Percentiles rank a stretch among this genome's conserved stretches.
Conservation (phyloP, 345 rosid genomes). For the Conringia planisiliqua region DNA sequence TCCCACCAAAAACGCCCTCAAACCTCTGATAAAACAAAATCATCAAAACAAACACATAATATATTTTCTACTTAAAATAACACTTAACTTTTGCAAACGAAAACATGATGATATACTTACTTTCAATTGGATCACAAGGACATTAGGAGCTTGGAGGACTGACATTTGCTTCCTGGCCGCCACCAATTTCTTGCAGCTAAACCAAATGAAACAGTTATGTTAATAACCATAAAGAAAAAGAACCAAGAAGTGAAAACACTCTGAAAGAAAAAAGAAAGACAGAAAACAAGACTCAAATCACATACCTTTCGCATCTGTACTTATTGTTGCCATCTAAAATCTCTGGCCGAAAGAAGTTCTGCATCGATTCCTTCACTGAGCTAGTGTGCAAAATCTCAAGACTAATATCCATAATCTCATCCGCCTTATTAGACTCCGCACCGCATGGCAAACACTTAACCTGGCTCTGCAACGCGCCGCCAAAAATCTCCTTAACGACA, state of each 20-base stretch:
- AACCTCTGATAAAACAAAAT: conserved; percentile 60
- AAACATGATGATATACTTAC: conserved; percentile 36
- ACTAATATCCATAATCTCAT: conserved; percentile 97
- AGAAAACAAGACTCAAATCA: neutral
- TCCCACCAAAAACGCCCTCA: conserved; percentile 79
- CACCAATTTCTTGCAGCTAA: conserved; percentile 94
- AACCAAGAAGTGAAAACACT: neutral
- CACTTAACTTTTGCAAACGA: neutral
- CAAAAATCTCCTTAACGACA: conserved; percentile 86
- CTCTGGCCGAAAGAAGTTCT: conserved; percentile 87
- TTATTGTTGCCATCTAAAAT: conserved; percentile 89
- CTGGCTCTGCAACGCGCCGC: conserved; percentile 96
- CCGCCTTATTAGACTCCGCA: conserved; percentile 83
- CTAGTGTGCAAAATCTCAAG: conserved; percentile 66
- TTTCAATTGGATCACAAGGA: conserved; percentile 93
- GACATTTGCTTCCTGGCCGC: conserved; percentile 97
- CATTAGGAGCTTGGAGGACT: conserved; percentile 77
- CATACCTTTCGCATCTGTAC: conserved; percentile 87
- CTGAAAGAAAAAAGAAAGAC: neutral
- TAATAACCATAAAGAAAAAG: neutral
- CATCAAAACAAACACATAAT: neutral
- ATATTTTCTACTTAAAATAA: neutral
- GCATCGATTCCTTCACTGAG: conserved; percentile 80
- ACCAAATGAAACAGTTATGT: conserved; percentile 33
- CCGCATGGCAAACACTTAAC: conserved; percentile 88